Percentiles rank a stretch among this genome's conserved stretches.
These are phyloP conservation scores for Earliella scabrosa DNA, from an alignment of 1,284 basidiomycete genomes.

Conservation along the genomic window DNA sequence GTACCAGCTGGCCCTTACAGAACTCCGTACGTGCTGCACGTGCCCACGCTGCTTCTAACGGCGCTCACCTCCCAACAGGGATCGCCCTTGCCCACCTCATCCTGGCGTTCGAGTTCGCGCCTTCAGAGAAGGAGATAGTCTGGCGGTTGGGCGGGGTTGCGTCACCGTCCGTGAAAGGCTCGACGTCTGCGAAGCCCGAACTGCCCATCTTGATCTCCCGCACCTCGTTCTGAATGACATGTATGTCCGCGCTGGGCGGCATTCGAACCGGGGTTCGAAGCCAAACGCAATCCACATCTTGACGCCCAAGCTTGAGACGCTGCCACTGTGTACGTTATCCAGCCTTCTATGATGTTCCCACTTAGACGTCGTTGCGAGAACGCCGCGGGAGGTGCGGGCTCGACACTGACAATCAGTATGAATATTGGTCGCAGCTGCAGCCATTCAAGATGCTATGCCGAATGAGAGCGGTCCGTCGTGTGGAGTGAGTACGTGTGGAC, in stretches of 20 bases:
- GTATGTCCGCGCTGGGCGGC: neutral
- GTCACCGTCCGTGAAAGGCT: conserved; percentile 20
- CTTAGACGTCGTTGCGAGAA: too few relatives aligned
- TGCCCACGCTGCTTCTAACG: neutral
- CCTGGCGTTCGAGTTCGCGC: conserved; percentile 6
- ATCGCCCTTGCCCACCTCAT: conserved; percentile 9
- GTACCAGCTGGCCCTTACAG: conserved; percentile 5
- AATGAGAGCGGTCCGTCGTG: too few relatives aligned
- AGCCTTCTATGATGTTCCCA: too few relatives aligned
- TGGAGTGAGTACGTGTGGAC: too few relatives aligned
- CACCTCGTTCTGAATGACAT: neutral
- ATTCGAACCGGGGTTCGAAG: too few relatives aligned
- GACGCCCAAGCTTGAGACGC: too few relatives aligned
- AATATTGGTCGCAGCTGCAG: too few relatives aligned
- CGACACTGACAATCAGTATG: too few relatives aligned
- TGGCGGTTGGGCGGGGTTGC: conserved; percentile 22
- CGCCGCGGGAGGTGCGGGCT: too few relatives aligned
- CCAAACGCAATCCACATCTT: too few relatives aligned
- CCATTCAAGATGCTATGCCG: too few relatives aligned
- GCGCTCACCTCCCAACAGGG: neutral
- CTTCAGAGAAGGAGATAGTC: conserved; percentile 20
- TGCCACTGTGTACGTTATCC: too few relatives aligned
- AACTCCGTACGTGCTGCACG: neutral
- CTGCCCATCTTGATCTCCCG: conserved; percentile 16
- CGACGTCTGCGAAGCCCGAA: conserved; percentile 16